Conservation (phyloP, 139 green algal genomes). For the Micractinium sp. region DNA sequence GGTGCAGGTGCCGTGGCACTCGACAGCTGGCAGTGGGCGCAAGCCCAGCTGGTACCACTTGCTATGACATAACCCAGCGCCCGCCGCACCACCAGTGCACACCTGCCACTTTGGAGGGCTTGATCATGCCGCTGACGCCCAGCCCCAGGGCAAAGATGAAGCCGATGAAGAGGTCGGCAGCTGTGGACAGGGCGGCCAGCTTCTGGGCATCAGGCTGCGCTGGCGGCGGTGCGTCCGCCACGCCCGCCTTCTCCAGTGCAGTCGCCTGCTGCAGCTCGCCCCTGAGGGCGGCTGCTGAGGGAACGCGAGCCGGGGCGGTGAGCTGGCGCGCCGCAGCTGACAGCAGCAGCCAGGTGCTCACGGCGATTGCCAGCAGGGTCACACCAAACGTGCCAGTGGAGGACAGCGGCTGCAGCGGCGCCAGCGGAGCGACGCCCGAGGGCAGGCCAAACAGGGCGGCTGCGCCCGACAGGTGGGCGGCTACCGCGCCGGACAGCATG, state of each 20-base stretch:
- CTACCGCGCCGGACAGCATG: conserved; percentile 64
- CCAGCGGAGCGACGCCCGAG: conserved; percentile 10
- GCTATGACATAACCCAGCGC: not conserved
- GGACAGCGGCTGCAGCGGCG: not conserved
- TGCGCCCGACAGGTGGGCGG: conserved; percentile 33
- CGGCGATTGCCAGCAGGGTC: conserved; percentile 16
- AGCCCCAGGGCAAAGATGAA: conserved; percentile 77
- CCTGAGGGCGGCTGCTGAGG: conserved; percentile 24
- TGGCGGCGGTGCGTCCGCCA: not conserved
- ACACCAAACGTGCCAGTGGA: not conserved
- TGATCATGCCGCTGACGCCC: conserved; percentile 73
- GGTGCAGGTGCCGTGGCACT: not conserved
- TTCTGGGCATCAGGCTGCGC: conserved; percentile 10
- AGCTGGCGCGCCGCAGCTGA: not conserved
- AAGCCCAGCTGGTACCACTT: no score
- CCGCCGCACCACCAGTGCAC: not conserved
- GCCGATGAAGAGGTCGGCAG: conserved; percentile 54
- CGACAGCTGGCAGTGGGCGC: no score
- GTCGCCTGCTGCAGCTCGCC: not conserved
- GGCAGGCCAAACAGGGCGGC: conserved; percentile 25
- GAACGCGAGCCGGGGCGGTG: not conserved
- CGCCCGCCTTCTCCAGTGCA: not conserved
- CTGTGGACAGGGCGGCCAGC: conserved; percentile 3
- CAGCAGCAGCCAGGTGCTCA: not conserved
- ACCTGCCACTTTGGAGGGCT: conserved; percentile 67